phyloP scores from a whole-genome alignment of 73 alveolate species.

The Paramecium tetraurelia region DNA sequence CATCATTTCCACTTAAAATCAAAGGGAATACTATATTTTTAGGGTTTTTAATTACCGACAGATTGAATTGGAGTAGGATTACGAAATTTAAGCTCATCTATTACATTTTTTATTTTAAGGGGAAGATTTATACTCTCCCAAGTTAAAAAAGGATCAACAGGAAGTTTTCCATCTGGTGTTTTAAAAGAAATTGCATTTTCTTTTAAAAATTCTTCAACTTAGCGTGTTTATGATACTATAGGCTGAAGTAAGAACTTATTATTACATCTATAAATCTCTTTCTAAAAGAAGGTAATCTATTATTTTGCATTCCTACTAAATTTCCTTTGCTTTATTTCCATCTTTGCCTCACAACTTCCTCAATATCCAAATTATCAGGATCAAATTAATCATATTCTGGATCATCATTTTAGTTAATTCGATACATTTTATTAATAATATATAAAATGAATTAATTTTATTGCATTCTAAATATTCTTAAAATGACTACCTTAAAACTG shows the following conservation, averaged over 20 bases:
- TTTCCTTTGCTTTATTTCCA: not conserved
- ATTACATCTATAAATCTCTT: not conserved
- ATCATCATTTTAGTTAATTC: not conserved
- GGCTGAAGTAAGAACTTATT: not conserved
- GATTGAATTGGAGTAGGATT: conserved; percentile 76
- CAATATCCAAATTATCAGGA: not conserved
- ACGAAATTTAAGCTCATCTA: conserved; percentile 44
- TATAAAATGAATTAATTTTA: not conserved
- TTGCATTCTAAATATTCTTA: too few species aligned
- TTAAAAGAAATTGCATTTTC: not conserved
- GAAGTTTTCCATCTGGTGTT: not conserved
- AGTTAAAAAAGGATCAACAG: not conserved
- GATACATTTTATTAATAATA: not conserved
- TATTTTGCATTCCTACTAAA: not conserved
- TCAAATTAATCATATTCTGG: not conserved
- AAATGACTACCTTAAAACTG: too few species aligned
- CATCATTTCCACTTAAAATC: conserved; percentile 73
- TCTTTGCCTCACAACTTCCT: not conserved
- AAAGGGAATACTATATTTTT: conserved; percentile 71
- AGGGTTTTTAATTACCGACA: conserved; percentile 44
- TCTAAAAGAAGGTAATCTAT: not conserved
- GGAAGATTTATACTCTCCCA: not conserved
- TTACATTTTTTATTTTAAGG: not conserved
- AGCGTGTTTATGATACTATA: not conserved
- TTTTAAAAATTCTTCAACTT: not conserved